These are phyloP conservation scores for Penicillium digitatum DNA, from an alignment of 2,329 filamentous ascomycete species.

Conservation along the genomic window DNA sequence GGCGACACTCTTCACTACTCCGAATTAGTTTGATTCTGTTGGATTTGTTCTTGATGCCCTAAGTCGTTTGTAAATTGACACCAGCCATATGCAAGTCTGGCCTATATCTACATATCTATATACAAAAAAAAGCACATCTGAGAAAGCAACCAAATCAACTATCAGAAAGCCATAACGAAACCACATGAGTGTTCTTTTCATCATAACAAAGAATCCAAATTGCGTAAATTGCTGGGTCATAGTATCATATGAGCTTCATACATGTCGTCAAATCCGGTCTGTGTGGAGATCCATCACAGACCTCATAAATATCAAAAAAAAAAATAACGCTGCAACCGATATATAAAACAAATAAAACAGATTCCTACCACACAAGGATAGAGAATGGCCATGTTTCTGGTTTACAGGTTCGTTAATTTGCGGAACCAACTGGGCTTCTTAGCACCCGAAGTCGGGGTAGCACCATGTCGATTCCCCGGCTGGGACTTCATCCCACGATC, in stretches of 20 bases:
- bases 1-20: not conserved
- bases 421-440: slow-evolving; percentile 45
- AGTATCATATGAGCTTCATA: slow-evolving; percentile 8
- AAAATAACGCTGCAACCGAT: slow-evolving; percentile 3
- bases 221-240: slow-evolving; percentile 1
- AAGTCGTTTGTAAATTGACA: too few relatives aligned
- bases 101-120: not conserved
- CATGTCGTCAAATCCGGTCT: slow-evolving; percentile 3
- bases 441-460: slow-evolving; percentile 24
- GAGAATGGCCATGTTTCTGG: not conserved
- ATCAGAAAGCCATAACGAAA: too few relatives aligned
- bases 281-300: not conserved
- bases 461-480: slow-evolving; percentile 22
- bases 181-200: too few relatives aligned
- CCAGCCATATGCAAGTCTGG: not conserved
- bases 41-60: not conserved
- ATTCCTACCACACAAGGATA: not conserved
- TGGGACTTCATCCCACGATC: slow-evolving; percentile 34
- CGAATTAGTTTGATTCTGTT: not conserved
- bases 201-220: not conserved
- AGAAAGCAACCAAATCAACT: not conserved
- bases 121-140: too few relatives aligned
- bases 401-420: slow-evolving; percentile 39
- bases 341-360: not conserved
- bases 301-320: not conserved